Base-by-base conservation (phyloP, 2,329 filamentous ascomycete genomes). In the Fusarium torreyae region DNA sequence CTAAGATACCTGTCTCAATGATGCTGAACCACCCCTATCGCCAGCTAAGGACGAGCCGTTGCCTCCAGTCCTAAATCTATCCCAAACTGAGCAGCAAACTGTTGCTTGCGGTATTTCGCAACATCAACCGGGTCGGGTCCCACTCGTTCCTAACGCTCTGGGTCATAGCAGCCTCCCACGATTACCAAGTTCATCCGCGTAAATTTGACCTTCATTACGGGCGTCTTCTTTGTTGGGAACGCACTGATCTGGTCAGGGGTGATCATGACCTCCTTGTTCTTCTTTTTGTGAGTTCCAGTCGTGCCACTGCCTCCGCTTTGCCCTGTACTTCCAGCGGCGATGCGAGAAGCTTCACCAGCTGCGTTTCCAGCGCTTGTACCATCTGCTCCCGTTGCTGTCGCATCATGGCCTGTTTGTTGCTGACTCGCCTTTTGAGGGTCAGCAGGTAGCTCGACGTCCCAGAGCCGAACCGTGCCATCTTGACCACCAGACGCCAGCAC, bases 181-280 rank as follows among this genome's bases (percentile, higher is more conserved):
- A 98, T 85, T 14, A 98, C 91, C 70, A 98, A 81, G 78, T 99
- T 99, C 93, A 97, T 98, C 64, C 94, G 86, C 5, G 96, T 98
- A 75, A 98, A 98, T 75, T 92, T 89, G 55, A 97, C 94, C 81
- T 95, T 96, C 80, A 97, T 93, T 13, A 98, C 93, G 0, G 95
- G 94, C 17, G 92, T 95, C 82, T 97, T 97, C 87, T 99, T 99
- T 6, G 96, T 98, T 1, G 94, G 91, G 77, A 98, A 98, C 1
- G 93, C 94, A 69, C 90, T 94, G 81, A 99, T 97, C 81, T 98
- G 96, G 76, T 99, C 96, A 0, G 94, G 91, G 0, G 92, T 94
- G 44, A 97, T 92, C 74, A 93, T 93, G 6, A 94, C 93, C 74
- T 98, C 95, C 79, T 98, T 98, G 57, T 88, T 89, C 79, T 93